A percentile compares a stretch with the other conserved stretches of the same genome.
These are phyloP conservation scores for Acanthochlamys bracteata DNA, from an alignment of 106 monocot genomes.

Conservation along the genomic window DNA sequence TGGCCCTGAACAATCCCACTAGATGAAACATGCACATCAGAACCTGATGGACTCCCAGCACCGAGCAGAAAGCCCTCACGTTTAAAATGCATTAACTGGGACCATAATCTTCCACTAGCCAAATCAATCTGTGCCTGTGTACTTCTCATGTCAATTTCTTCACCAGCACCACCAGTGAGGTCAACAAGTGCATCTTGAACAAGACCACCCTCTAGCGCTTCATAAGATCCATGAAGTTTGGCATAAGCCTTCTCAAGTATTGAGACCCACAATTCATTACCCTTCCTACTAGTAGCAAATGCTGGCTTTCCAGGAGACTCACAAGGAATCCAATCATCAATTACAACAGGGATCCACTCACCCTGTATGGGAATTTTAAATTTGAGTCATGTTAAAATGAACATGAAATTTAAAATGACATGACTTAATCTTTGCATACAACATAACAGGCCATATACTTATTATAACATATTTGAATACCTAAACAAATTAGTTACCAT, in stretches of 20 bases:
- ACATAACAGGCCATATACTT: too few relatives aligned
- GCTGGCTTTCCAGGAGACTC: slow-evolving; percentile 90
- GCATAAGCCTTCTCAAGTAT: slow-evolving; percentile 98
- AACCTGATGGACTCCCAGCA: slow-evolving; percentile 96
- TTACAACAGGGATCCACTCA: slow-evolving; percentile 95
- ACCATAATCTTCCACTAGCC: slow-evolving; percentile 96
- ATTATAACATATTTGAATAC: too few relatives aligned
- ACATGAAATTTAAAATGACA: too few relatives aligned
- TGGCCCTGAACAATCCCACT: slow-evolving; percentile 99
- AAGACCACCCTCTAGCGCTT: slow-evolving; percentile 95
- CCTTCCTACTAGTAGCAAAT: slow-evolving; percentile 91
- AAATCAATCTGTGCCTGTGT: slow-evolving; percentile 92
- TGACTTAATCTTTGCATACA: too few relatives aligned
- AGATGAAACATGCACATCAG: slow-evolving; percentile 86
- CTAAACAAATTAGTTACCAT: too few relatives aligned
- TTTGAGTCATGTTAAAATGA: too few relatives aligned
- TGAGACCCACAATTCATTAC: slow-evolving; percentile 96
- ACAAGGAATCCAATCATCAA: slow-evolving; percentile 99
- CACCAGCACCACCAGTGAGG: slow-evolving; percentile 95
- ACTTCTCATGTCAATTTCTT: slow-evolving; percentile 97
- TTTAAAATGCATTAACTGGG: slow-evolving; percentile 89
- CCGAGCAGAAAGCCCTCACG: slow-evolving; percentile 94
- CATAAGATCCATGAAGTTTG: slow-evolving; percentile 95
- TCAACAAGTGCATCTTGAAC: slow-evolving; percentile 99
- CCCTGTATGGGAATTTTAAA: too few relatives aligned